phyloP scores from a whole-genome alignment of 768 basidiomycete genomes.

The Mycena floridula region DNA sequence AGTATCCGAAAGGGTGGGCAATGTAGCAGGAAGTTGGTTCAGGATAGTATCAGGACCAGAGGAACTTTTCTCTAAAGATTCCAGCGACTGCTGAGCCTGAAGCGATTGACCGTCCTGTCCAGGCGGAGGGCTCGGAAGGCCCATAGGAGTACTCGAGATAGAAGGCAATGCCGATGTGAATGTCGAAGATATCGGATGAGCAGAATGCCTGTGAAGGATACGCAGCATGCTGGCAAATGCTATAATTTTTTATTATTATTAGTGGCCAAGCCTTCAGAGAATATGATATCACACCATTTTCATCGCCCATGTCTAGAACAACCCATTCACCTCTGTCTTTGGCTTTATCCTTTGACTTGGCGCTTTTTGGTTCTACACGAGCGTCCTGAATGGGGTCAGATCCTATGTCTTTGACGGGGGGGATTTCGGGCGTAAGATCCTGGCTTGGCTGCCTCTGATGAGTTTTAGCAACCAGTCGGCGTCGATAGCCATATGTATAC shows the following conservation, averaged over 20 bases:
- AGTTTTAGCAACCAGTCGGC: background rate
- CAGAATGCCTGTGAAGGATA: conserved; percentile 41
- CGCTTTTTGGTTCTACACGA: background rate
- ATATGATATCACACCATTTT: conserved; percentile 25
- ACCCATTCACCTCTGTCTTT: conserved; percentile 33
- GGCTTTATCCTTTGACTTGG: background rate
- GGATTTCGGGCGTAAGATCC: background rate
- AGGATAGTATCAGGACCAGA: too few species aligned
- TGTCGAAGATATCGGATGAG: conserved; percentile 27
- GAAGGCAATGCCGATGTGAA: conserved; percentile 27
- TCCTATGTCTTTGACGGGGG: too few species aligned
- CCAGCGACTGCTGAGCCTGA: too few species aligned
- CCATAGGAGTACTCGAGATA: background rate
- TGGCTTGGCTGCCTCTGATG: background rate
- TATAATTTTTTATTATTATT: conserved; percentile 14
- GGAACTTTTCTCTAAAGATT: too few species aligned
- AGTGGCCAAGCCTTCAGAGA: background rate
- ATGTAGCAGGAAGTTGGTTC: too few species aligned
- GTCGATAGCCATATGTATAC: conserved; percentile 3
- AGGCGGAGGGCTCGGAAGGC: background rate
- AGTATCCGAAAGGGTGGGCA: too few species aligned
- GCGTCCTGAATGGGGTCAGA: background rate
- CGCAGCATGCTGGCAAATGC: conserved; percentile 46
- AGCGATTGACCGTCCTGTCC: too few species aligned
- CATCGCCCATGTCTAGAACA: conserved; percentile 45